phyloP scores from a whole-genome alignment of 805 yeast genomes.

The Groenewaldozyma tartarivorans region DNA sequence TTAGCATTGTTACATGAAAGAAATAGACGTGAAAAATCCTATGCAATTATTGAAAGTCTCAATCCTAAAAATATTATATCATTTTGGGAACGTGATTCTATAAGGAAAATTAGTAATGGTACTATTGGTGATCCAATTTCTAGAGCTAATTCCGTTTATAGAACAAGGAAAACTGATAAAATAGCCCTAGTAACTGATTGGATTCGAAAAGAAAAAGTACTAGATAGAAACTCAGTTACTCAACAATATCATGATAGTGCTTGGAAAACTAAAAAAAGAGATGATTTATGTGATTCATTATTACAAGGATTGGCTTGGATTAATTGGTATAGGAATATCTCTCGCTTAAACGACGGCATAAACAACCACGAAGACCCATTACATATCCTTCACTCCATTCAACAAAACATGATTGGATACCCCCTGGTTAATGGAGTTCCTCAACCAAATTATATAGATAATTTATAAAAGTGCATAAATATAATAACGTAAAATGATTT shows the following conservation, averaged over 20 bases:
- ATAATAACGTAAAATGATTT: no score
- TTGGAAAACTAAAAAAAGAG: constrained; percentile 36
- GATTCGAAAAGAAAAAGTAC: neutral
- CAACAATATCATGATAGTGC: neutral
- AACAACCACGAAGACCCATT: neutral
- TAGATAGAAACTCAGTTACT: neutral
- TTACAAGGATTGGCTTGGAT: constrained; percentile 48
- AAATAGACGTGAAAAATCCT: neutral
- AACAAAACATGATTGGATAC: neutral
- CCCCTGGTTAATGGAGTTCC: neutral
- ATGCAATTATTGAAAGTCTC: constrained; percentile 1
- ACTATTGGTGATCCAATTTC: neutral
- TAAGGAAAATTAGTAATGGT: neutral
- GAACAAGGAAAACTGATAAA: neutral
- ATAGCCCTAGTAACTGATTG: neutral
- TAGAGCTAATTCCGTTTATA: neutral
- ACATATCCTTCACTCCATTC: neutral
- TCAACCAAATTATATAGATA: no score
- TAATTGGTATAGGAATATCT: constrained; percentile 32
- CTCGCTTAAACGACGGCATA: neutral
- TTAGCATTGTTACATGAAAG: constrained; percentile 22
- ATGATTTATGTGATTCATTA: constrained; percentile 59
- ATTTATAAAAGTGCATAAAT: no score
- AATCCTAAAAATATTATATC: constrained; percentile 5
- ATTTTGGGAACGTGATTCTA: constrained; percentile 7